Base-by-base conservation (phyloP, 2,329 filamentous ascomycete genomes). In the Aureobasidium pullulans region DNA sequence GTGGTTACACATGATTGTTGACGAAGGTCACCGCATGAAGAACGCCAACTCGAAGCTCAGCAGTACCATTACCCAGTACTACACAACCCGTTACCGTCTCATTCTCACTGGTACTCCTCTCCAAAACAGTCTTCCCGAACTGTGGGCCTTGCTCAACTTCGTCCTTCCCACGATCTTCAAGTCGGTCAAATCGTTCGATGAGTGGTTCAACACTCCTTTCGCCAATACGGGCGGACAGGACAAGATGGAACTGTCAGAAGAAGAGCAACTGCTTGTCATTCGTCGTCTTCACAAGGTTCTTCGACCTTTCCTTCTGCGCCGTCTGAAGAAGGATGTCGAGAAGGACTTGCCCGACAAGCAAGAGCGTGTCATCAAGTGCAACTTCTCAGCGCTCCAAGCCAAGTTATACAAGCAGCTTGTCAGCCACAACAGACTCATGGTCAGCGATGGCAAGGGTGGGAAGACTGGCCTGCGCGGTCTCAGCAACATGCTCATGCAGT, bases 121-220 rank as follows among this genome's bases (percentile, higher is more conserved):
- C 32, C 93, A 99, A 75, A 99, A 99, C 78, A 99, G 97, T 72
- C 80, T 99, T 42, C 86, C 91, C 3, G 94, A 99, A 72, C 78
- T 99, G 68, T 99, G 94, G 94, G 90, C 94, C 29, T 87, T 99
- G 79, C 88, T 99, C 69, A 99, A 99, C 77, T 99, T 99, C 73
- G 94, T 96, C 42, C 79, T 99, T 50, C 94, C 94, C 3, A 97
- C 90, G 67, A 99, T 99, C 66, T 99, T 99, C 86, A 99, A 99
- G 73, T 97, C 94, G 2, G 91, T 93, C 63, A 96, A 94, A 72
- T 97, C 93, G 1, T 99, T 99, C 70, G 94, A 99, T 72, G 94
- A 99, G 73, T 99, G 94, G 94, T 99, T 99, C 84, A 99, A 97
- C 72, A 99, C 94, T 29, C 94, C 94, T 0, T 99, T 99, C 73